Base-by-base conservation (phyloP, 805 yeast species). In the Kodamaea restingae region DNA sequence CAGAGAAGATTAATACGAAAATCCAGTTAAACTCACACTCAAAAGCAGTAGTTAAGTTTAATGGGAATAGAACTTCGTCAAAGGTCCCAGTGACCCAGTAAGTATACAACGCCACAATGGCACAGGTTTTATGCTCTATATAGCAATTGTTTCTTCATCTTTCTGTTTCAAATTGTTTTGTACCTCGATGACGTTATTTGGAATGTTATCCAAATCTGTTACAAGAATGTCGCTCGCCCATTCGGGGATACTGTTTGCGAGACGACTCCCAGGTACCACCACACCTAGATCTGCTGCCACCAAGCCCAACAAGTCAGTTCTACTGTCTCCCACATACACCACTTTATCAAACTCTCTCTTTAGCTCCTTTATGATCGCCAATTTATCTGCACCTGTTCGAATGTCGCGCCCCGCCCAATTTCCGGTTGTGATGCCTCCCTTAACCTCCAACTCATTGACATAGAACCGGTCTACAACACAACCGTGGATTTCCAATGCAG, bases 251-350 rank as follows among this genome's bases (percentile, higher is more conserved):
- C 14, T 15, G 14, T 20, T 14, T 7, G 24, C 30, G 7, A 37
- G 35, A 15, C 15, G 12, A 9, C 22, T 14, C 9, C 24, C 35
- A 14, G 28, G 62, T 36, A 80, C 61, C 1, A 73, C 61, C 3
- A 78, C 55, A 0, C 81, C 83, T 12, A 53, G 46, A 42, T 70
- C 70, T 2, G 76, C 72, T 26, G 62, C 64, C 9, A 75, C 41
- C 54, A 80, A 57, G 1, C 79, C 66, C 25, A 77, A 51, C 3
- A 77, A 56, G 58, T 81, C 88, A 0, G 84, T 79, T 0, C 73
- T 50, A 40, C 84, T 77, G 48, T 81, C 88, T 1, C 88, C 88
- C 11, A 80, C 60, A 49, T 80, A 81, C 15, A 68, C 54, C 1
- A 68, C 36, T 0, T 48, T 46, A 14, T 48, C 54, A 12, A 45